Percentiles rank a stretch among this genome's conserved stretches.
Evolutionary conservation across 805 yeast genomes (phyloP).

Genomic region (Kuraishia borneana): DNA sequence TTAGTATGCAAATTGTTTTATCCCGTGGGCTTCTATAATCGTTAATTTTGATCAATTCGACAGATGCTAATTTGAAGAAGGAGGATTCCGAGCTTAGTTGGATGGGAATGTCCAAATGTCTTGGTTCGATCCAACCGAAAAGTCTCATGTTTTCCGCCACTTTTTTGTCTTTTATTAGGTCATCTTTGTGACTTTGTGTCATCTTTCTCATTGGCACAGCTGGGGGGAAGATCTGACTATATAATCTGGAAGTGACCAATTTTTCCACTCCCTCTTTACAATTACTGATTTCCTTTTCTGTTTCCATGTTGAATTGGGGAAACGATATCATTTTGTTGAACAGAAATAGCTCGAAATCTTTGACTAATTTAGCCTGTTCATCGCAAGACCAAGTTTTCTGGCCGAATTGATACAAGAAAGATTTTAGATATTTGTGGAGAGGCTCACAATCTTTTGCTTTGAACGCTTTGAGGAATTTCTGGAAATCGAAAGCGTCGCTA

Average conservation of each 20-base stretch:
- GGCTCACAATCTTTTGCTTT: slow-evolving; percentile 78
- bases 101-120: slow-evolving; percentile 67
- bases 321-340: slow-evolving; percentile 45
- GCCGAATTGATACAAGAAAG: slow-evolving; percentile 70
- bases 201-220: slow-evolving; percentile 26
- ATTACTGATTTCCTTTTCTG: slow-evolving; percentile 49
- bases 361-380: slow-evolving; percentile 70
- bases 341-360: slow-evolving; percentile 69
- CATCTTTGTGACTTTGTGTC: slow-evolving; percentile 49
- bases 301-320: slow-evolving; percentile 67
- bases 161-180: slow-evolving; percentile 54
- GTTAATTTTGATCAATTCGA: slow-evolving; percentile 69
- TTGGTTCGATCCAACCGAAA: slow-evolving; percentile 51
- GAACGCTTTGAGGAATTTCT: slow-evolving; percentile 60
- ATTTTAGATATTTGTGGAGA: slow-evolving; percentile 71
- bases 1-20: slow-evolving; percentile 81
- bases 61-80: slow-evolving; percentile 56
- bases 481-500: slow-evolving; percentile 86
- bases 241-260: slow-evolving; percentile 78
- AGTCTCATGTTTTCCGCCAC: slow-evolving; percentile 27
- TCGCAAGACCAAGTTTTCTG: slow-evolving; percentile 58
- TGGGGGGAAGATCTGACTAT: slow-evolving; percentile 73
- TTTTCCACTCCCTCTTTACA: slow-evolving; percentile 90
- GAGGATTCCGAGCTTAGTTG: slow-evolving; percentile 32
- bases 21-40: slow-evolving; percentile 89